Evolutionary conservation across 1,139 yeast species (phyloP), one percentile per base, ranked within the genome.

Genomic region (Zygosaccharomyces pseudobailii): DNA sequence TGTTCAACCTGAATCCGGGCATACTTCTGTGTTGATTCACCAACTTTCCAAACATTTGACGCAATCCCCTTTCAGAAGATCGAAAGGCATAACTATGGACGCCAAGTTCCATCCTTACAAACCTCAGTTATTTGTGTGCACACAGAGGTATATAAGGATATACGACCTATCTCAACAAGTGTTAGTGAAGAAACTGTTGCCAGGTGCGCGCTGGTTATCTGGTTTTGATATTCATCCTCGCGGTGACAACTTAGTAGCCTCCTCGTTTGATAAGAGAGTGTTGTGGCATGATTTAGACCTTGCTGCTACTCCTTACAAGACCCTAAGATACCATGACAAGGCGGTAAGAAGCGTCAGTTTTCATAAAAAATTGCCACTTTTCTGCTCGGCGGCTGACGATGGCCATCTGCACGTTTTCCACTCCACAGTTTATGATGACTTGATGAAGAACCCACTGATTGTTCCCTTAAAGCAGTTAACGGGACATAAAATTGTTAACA

Each of bases 201-300:
- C 98, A 2, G 97, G 97, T 63, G 97, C 96, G 3, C 81, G 96
- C 69, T 87, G 96, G 95, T 76, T 94, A 61, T 82, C 95, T 24
- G 77, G 84, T 54, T 83, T 94, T 62, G 97, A 90, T 66, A 84
- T 94, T 46, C 98, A 92, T 67, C 97, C 97, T 50, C 78, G 94
- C 58, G 99, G 99, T 53, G 98, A 92, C 68, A 90, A 92, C 60
- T 79, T 92, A 47, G 71, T 92, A 55, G 95, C 96, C 13, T 87
- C 94, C 5, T 89, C 97, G 7, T 92, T 82, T 67, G 99, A 92
- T 68, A 89, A 90, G 74, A 80, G 97, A 60, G 95, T 92, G 9
- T 78, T 90, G 57, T 92, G 98, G 98, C 97, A 90, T 64, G 99
- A 92, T 74, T 73, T 92, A 65, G 99, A 92, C 66, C 76, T 94